Evolutionary conservation across 371 early-diverging fungal genomes (phyloP).

Genomic region (Apophysomyces ossiformis): DNA sequence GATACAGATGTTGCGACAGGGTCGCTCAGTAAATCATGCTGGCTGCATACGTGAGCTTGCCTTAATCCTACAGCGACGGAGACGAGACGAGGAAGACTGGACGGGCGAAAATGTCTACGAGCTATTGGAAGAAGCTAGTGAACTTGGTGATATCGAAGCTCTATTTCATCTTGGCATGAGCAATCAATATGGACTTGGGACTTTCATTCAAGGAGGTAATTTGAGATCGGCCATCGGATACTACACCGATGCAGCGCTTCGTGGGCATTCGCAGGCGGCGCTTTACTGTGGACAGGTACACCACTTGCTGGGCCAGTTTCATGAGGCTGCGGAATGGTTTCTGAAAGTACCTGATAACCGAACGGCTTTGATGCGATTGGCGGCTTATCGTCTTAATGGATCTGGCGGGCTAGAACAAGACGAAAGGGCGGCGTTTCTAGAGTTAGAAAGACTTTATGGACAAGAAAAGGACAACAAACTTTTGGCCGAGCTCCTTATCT

Average conservation of each 20-base stretch:
- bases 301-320: constrained; percentile 18
- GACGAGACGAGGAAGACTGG: constrained; percentile 16
- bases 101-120: constrained; percentile 19
- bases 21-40: constrained; percentile 19
- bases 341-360: constrained; percentile 11
- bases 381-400: constrained; percentile 25
- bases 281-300: constrained; percentile 21
- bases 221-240: constrained; percentile 11
- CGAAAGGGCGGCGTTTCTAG: constrained; percentile 12
- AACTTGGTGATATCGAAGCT: constrained; percentile 28
- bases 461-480: constrained; percentile 1
- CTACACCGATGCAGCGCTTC: constrained; percentile 19
- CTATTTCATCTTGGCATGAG: constrained; percentile 19
- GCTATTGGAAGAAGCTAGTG: constrained; percentile 23
- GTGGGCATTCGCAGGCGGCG: constrained; percentile 18
- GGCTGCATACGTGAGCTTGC: constrained; percentile 34
- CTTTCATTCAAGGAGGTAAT: not conserved
- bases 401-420: constrained; percentile 22
- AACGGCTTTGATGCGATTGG: constrained; percentile 22
- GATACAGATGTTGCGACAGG: constrained; percentile 18
- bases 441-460: not conserved
- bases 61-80: constrained; percentile 19
- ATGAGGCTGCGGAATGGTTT: constrained; percentile 24
- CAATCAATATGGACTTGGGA: constrained; percentile 18
- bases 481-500: constrained; percentile 9